Evolutionary conservation across 306 rosid genomes (phyloP).

Genomic region (Corylus avellana): DNA sequence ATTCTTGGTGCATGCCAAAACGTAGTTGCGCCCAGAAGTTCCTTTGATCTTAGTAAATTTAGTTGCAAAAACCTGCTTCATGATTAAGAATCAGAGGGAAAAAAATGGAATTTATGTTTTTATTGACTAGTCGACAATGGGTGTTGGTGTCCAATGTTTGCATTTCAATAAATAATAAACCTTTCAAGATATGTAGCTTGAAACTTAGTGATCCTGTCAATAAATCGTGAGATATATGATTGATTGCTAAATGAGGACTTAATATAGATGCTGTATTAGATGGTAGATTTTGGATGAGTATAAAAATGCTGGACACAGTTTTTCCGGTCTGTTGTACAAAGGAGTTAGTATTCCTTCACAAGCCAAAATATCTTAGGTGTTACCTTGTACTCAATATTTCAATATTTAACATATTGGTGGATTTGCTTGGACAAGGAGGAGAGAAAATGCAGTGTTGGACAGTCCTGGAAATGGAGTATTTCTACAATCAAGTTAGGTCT

Average conservation of each 20-base stretch:
- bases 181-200: neutral
- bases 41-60: neutral
- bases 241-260: neutral
- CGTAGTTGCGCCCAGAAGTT: neutral
- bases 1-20: neutral
- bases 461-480: neutral
- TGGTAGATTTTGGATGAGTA: neutral
- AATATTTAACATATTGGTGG: neutral
- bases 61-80: neutral
- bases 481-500: neutral
- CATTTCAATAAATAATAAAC: neutral
- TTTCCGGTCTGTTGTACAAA: neutral
- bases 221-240: neutral
- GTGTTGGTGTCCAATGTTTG: neutral
- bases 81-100: neutral
- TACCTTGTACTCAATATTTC: neutral
- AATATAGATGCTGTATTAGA: neutral
- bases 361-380: neutral
- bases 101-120: constrained; percentile 10
- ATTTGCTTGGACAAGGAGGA: neutral
- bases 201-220: neutral
- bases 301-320: neutral
- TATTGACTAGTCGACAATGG: neutral
- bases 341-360: neutral
- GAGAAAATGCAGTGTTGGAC: neutral